Evolutionary conservation across 2,329 filamentous ascomycete species (phyloP).

Genomic region (Pseudogymnoascus sp.): DNA sequence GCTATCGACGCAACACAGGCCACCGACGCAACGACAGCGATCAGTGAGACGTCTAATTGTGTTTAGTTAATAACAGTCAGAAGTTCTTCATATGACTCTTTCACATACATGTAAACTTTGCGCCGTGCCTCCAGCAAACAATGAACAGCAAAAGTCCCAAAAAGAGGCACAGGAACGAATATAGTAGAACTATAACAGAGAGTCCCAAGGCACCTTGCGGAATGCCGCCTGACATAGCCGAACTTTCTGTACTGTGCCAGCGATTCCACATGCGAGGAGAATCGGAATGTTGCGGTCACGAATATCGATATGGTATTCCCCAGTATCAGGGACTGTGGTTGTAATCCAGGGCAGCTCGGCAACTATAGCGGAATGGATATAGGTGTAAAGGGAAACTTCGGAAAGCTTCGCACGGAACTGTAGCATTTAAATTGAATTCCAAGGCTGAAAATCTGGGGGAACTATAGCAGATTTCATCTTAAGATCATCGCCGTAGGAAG

Average conservation of each 20-base stretch:
- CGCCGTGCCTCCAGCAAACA: conserved; percentile 9
- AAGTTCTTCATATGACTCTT: too few species aligned
- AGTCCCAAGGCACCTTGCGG: conserved; percentile 3
- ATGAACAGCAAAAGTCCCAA: conserved; percentile 4
- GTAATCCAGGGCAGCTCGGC: neutral
- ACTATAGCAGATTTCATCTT: neutral
- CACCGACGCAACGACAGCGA: neutral
- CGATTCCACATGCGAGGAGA: neutral
- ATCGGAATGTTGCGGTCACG: neutral
- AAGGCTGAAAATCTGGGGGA: neutral
- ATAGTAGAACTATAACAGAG: conserved; percentile 8
- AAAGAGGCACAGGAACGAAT: conserved; percentile 8
- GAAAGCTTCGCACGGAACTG: neutral
- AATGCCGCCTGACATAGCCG: conserved; percentile 7
- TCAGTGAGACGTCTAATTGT: conserved; percentile 5
- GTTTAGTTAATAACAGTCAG: neutral
- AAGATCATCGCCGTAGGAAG: neutral
- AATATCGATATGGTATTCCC: neutral
- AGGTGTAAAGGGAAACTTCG: neutral
- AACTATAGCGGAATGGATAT: neutral
- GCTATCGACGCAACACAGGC: neutral
- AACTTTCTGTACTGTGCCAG: neutral
- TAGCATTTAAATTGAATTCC: neutral
- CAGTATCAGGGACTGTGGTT: neutral
- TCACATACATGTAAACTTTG: conserved; percentile 8